A percentile compares a stretch with the other conserved stretches of the same genome.
Conservation (phyloP, 2,329 filamentous ascomycete species). For the Hansfordia pulvinata region DNA sequence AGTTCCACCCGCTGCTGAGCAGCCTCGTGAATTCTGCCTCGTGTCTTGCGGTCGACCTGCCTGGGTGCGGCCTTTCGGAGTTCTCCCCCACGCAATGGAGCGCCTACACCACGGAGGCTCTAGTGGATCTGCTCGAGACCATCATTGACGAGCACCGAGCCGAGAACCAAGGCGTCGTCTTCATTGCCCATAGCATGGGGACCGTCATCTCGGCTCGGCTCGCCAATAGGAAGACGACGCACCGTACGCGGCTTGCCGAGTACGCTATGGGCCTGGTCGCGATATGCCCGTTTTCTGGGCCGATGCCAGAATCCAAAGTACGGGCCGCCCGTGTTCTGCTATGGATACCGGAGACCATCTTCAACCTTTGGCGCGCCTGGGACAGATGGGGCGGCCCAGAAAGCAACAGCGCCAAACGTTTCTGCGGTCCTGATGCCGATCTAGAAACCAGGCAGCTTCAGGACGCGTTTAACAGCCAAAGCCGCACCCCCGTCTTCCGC, state of each 20-base stretch:
- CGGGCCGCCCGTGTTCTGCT: conserved; percentile 42
- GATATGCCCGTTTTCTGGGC: conserved; percentile 63
- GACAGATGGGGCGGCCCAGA: conserved; percentile 67
- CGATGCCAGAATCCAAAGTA: conserved; percentile 40
- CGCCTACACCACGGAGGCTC: conserved; percentile 65
- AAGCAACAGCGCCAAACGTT: conserved; percentile 67
- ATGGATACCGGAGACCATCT: conserved; percentile 56
- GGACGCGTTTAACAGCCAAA: conserved; percentile 68
- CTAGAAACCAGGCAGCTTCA: conserved; percentile 54
- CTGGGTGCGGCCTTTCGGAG: conserved; percentile 72
- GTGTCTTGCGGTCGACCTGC: conserved; percentile 79
- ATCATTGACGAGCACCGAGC: conserved; percentile 65
- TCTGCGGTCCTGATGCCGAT: conserved; percentile 57
- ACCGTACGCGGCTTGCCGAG: conserved; percentile 38
- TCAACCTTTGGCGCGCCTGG: conserved; percentile 64
- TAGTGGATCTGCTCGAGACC: conserved; percentile 60
- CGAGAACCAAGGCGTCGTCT: conserved; percentile 57
- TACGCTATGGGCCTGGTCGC: conserved; percentile 65
- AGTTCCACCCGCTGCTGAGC: conserved; percentile 70
- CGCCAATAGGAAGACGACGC: conserved; percentile 33
- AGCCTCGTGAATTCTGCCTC: conserved; percentile 73
- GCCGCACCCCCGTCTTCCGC: conserved; percentile 67
- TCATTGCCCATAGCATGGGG: conserved; percentile 86
- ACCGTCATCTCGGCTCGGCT: conserved; percentile 64
- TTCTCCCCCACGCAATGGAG: conserved; percentile 60